phyloP scores from a whole-genome alignment of 2,329 filamentous ascomycete genomes.

The Exophiala phaeomuriformis region DNA sequence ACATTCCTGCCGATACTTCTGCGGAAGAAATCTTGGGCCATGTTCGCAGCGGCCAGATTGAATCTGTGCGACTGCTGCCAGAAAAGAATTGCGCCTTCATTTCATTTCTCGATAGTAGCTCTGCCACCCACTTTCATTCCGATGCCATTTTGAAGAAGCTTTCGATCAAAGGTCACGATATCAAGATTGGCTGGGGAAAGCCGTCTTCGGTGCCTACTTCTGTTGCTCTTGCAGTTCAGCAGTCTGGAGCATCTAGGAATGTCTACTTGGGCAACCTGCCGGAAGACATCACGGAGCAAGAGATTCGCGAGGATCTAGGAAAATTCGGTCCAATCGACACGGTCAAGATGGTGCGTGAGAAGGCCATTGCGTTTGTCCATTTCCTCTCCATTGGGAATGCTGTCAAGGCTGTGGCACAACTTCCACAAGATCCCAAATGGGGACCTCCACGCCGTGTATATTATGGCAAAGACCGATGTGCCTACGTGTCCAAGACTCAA shows the following conservation, averaged over 20 bases:
- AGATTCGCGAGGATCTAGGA: constrained; percentile 85
- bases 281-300: constrained; percentile 84
- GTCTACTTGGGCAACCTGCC: constrained; percentile 92
- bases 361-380: constrained; percentile 95
- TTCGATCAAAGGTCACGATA: constrained; percentile 95
- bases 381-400: constrained; percentile 96
- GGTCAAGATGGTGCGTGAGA: constrained; percentile 94
- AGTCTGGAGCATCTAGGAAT: constrained; percentile 92
- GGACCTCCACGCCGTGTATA: constrained; percentile 91
- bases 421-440: constrained; percentile 96
- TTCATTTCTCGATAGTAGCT: constrained; percentile 95
- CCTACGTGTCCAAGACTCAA: constrained; percentile 98
- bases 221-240: constrained; percentile 92
- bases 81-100: constrained; percentile 99
- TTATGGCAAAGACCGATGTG: constrained; percentile 97
- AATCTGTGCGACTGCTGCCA: constrained; percentile 91
- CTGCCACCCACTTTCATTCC: constrained; percentile 97
- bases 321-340: constrained; percentile 97
- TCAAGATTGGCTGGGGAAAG: constrained; percentile 99
- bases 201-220: constrained; percentile 96
- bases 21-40: constrained; percentile 96
- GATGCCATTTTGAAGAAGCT: constrained; percentile 99
- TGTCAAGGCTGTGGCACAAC: constrained; percentile 93
- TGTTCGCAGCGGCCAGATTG: constrained; percentile 93
- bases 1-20: constrained; percentile 94